Evolutionary conservation across 2,329 filamentous ascomycete genomes (phyloP).

Genomic region (Lasiodiplodia sp.): DNA sequence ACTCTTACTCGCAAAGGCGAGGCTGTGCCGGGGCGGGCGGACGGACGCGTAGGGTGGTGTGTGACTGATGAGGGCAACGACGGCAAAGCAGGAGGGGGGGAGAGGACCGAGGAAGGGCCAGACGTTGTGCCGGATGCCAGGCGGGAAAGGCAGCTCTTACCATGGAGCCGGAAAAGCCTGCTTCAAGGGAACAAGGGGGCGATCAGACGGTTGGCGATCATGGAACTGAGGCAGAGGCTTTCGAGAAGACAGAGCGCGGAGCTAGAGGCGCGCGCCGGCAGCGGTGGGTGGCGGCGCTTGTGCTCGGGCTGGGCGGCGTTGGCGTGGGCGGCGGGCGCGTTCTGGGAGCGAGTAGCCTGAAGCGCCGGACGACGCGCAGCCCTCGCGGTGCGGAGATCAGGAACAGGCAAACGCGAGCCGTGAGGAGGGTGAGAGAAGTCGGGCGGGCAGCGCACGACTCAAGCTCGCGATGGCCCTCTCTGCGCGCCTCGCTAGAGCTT

Average conservation of each 20-base stretch:
- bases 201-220: constrained; percentile 30
- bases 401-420: constrained; percentile 24
- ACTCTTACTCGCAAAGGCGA: constrained; percentile 23
- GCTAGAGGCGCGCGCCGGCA: constrained; percentile 25
- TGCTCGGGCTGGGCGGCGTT: background rate
- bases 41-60: constrained; percentile 26
- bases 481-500: constrained; percentile 20
- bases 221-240: constrained; percentile 28
- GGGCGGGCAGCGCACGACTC: constrained; percentile 27
- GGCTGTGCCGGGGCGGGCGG: constrained; percentile 24
- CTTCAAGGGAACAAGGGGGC: constrained; percentile 27
- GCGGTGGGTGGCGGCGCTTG: constrained; percentile 20
- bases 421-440: constrained; percentile 20
- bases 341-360: constrained; percentile 25
- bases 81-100: constrained; percentile 16
- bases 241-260: constrained; percentile 24
- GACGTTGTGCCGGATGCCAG: constrained; percentile 27
- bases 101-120: constrained; percentile 31
- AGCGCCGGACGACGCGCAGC: constrained; percentile 24
- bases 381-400: constrained; percentile 25
- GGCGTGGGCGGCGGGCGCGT: background rate
- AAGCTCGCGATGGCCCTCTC: constrained; percentile 15
- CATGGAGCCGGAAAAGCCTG: constrained; percentile 31
- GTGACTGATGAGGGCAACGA: constrained; percentile 11
- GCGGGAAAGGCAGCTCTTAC: constrained; percentile 30